These are phyloP conservation scores for Cruciata laevipes DNA, from an alignment of 257 asterid species.

Conservation along the genomic window DNA sequence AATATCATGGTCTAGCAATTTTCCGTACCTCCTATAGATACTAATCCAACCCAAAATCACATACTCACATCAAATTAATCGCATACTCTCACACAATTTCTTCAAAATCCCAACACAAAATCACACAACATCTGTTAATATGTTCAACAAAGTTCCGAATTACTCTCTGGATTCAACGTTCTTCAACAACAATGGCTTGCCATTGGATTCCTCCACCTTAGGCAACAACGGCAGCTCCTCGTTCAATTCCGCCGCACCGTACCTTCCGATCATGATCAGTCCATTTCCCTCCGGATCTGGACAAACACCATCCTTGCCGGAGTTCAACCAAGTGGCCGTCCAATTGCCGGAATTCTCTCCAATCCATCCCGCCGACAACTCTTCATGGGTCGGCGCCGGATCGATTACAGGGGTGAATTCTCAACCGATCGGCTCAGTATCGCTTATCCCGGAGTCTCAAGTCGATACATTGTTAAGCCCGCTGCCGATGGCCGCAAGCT, in stretches of 20 bases:
- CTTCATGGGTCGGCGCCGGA: conserved; percentile 21
- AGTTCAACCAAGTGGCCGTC: conserved; percentile 17
- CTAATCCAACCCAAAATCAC: no score
- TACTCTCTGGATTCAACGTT: no score
- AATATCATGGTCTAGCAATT: no score
- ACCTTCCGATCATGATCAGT: conserved; percentile 17
- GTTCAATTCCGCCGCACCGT: background rate
- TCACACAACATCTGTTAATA: no score
- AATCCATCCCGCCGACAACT: conserved; percentile 19
- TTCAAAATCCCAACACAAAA: no score
- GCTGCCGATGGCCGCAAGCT: conserved; percentile 8
- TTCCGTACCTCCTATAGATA: no score
- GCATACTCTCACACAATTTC: no score
- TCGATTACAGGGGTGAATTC: conserved; percentile 12
- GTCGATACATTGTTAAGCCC: background rate
- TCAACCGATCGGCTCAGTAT: conserved; percentile 7
- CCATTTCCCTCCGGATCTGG: conserved; percentile 21
- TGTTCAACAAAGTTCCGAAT: no score
- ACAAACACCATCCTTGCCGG: conserved; percentile 10
- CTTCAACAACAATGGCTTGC: background rate
- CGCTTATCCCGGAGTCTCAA: conserved; percentile 3
- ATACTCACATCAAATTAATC: no score
- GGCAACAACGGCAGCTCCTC: conserved; percentile 20
- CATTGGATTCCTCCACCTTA: conserved; percentile 15
- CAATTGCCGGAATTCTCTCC: conserved; percentile 10